Evolutionary conservation across 495 filamentous ascomycete species (phyloP).

Genomic region (Diplogelasinospora grovesii): DNA sequence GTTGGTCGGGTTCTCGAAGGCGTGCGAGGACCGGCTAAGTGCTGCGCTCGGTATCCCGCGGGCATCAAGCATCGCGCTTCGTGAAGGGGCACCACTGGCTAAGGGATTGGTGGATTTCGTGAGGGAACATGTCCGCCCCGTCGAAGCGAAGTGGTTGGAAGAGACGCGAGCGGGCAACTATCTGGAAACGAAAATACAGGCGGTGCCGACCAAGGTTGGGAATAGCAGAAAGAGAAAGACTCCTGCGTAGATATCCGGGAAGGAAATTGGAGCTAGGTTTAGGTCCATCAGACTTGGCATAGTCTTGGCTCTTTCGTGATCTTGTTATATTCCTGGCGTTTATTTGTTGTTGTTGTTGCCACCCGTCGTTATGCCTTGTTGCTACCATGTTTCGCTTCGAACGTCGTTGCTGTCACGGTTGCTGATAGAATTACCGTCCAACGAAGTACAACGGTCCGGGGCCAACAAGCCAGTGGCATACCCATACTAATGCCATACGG

Average conservation of each 20-base stretch:
- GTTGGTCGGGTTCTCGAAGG: slow-evolving; percentile 49
- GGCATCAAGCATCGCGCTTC: slow-evolving; percentile 52
- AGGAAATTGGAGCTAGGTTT: neutral
- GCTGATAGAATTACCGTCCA: too few species aligned
- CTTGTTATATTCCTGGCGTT: too few species aligned
- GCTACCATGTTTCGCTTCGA: too few species aligned
- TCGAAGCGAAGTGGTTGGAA: slow-evolving; percentile 26
- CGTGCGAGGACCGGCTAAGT: slow-evolving; percentile 44
- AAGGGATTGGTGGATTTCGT: slow-evolving; percentile 45
- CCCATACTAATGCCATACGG: too few species aligned
- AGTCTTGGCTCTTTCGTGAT: too few species aligned
- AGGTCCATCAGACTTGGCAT: too few species aligned
- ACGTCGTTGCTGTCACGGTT: too few species aligned
- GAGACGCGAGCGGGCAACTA: slow-evolving; percentile 15
- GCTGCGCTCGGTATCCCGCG: slow-evolving; percentile 49
- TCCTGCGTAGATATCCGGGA: too few species aligned
- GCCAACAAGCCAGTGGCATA: too few species aligned
- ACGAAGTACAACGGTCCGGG: too few species aligned
- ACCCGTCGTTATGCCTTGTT: too few species aligned
- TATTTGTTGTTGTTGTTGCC: too few species aligned
- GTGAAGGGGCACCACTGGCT: slow-evolving; percentile 40
- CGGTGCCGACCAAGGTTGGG: slow-evolving; percentile 33
- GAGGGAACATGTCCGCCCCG: slow-evolving; percentile 34
- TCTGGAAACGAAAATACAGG: slow-evolving; percentile 28
- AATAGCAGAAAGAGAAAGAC: slow-evolving; percentile 26